A percentile compares a stretch with the other conserved stretches of the same genome.
phyloP scores from a whole-genome alignment of 2,329 filamentous ascomycete genomes.

The Neonectria punicea region DNA sequence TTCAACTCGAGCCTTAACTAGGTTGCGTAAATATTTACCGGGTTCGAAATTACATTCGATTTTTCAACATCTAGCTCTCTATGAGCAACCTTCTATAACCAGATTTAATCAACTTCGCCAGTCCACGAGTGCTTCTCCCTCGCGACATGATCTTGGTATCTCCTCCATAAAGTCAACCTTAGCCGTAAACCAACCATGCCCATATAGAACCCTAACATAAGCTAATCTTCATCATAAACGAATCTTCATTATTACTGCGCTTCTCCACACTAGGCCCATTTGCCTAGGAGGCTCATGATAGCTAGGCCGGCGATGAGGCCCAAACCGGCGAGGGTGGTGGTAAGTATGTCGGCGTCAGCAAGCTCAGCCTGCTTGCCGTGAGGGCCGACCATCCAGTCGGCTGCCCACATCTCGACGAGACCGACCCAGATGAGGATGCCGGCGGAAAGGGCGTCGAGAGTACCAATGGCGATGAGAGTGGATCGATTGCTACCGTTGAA shows the following conservation, averaged over 20 bases:
- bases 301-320: constrained; percentile 71
- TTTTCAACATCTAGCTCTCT: neutral
- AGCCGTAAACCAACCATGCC: neutral
- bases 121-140: neutral
- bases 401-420: constrained; percentile 81
- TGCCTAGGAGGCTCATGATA: constrained; percentile 78
- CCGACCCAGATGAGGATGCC: constrained; percentile 85
- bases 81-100: neutral
- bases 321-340: constrained; percentile 60
- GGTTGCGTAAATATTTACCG: neutral
- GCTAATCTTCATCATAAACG: constrained; percentile 3
- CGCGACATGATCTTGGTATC: neutral
- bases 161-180: neutral
- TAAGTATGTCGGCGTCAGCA: constrained; percentile 58
- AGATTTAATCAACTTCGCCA: neutral
- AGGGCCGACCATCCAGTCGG: constrained; percentile 72
- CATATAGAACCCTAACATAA: constrained; percentile 9
- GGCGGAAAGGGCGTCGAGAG: constrained; percentile 77
- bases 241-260: constrained; percentile 3
- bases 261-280: constrained; percentile 69
- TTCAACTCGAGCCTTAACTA: neutral
- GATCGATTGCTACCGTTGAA: constrained; percentile 79
- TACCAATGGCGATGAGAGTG: constrained; percentile 78
- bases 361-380: constrained; percentile 59
- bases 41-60: neutral